phyloP scores from a whole-genome alignment of 225 moss, liverwort and hornwort genomes.

The Climacium dendroides region DNA sequence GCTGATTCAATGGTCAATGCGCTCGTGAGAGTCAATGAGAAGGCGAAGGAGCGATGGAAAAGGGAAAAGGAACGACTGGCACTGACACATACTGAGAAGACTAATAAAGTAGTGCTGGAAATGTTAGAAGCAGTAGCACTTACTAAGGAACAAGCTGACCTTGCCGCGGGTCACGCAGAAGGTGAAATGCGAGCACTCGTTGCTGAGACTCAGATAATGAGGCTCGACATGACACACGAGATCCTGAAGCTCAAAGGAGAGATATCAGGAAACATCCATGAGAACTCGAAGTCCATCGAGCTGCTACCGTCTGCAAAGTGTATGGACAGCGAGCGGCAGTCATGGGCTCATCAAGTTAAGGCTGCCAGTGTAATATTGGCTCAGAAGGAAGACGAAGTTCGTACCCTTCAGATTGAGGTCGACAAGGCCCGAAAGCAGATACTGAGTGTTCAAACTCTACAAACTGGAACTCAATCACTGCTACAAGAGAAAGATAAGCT shows the following conservation, averaged over 20 bases:
- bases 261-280: conserved; percentile 8
- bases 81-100: conserved; percentile 21
- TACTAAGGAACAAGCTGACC: conserved; percentile 35
- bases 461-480: background rate
- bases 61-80: conserved; percentile 44
- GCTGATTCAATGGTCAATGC: conserved; percentile 76
- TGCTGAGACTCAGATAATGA: conserved; percentile 37
- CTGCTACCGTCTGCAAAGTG: conserved; percentile 29
- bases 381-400: conserved; percentile 27
- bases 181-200: conserved; percentile 30
- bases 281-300: background rate
- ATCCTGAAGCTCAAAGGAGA: conserved; percentile 35
- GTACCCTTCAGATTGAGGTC: conserved; percentile 25
- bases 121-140: conserved; percentile 46
- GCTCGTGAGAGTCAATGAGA: conserved; percentile 76
- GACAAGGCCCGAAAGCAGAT: conserved; percentile 26
- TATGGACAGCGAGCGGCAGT: conserved; percentile 30
- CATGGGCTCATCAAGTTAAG: conserved; percentile 42
- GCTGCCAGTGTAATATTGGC: conserved; percentile 23
- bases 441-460: conserved; percentile 4
- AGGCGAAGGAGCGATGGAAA: conserved; percentile 68
- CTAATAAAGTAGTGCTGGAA: conserved; percentile 20
- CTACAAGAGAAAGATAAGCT: conserved; percentile 35
- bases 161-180: conserved; percentile 21
- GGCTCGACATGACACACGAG: conserved; percentile 32